A percentile compares a stretch with the other conserved stretches of the same genome.
Evolutionary conservation across 2,329 filamentous ascomycete species (phyloP).

Genomic region (Aspergillus sp.): DNA sequence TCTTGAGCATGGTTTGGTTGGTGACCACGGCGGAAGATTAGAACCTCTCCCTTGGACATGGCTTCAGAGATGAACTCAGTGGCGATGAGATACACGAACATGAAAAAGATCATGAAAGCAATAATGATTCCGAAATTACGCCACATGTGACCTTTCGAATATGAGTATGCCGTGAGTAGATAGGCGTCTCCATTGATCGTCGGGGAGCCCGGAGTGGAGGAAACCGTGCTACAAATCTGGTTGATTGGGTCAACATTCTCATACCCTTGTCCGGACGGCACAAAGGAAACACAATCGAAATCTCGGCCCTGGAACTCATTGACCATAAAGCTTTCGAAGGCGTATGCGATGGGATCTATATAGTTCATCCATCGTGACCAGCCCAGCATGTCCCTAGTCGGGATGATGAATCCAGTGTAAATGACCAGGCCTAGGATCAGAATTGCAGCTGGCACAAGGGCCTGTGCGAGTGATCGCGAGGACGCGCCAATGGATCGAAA

Average conservation of each 20-base stretch:
- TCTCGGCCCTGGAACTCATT: conserved; percentile 74
- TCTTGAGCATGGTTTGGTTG: conserved; percentile 44
- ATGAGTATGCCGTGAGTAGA: conserved; percentile 54
- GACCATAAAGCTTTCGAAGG: conserved; percentile 76
- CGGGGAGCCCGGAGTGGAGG: conserved; percentile 54
- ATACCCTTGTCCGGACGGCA: conserved; percentile 46
- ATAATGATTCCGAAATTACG: conserved; percentile 67
- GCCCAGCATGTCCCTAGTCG: conserved; percentile 62
- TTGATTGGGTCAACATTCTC: conserved; percentile 29
- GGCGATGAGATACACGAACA: conserved; percentile 59
- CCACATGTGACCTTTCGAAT: conserved; percentile 62
- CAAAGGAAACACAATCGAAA: conserved; percentile 51
- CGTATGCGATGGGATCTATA: conserved; percentile 74
- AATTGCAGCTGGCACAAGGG: conserved; percentile 56
- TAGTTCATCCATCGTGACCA: conserved; percentile 87
- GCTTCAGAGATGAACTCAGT: conserved; percentile 63
- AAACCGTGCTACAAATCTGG: conserved; percentile 59
- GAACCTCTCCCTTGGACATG: conserved; percentile 73
- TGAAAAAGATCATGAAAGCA: conserved; percentile 61
- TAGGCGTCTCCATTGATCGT: conserved; percentile 57
- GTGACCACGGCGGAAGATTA: conserved; percentile 71
- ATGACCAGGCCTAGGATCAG: conserved; percentile 47
- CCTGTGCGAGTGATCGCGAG: conserved; percentile 64
- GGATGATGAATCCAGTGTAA: conserved; percentile 50
- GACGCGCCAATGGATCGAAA: conserved; percentile 79